Evolutionary conservation across 2,329 filamentous ascomycete genomes (phyloP).

Genomic region (Achaetomium macrosporum): DNA sequence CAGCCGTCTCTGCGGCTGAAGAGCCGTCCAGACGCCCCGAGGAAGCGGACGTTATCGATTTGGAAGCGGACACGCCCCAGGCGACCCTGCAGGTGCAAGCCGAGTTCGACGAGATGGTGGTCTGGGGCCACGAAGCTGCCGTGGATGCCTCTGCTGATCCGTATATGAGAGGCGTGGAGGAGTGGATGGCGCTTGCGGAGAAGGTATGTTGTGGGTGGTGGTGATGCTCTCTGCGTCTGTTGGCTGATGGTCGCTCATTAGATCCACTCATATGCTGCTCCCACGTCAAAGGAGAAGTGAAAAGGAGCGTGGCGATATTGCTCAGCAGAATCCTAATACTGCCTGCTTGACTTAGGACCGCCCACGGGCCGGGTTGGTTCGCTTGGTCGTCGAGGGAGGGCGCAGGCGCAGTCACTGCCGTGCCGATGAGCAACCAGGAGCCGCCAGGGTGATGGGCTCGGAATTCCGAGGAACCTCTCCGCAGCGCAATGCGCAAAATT

Average conservation of each 20-base stretch:
- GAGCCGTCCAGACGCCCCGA: slow-evolving; percentile 18
- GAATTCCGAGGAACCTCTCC: neutral
- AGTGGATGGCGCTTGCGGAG: slow-evolving; percentile 23
- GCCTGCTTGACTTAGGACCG: too few relatives aligned
- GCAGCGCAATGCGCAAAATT: neutral
- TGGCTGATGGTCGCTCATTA: neutral
- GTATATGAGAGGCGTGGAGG: slow-evolving; percentile 39
- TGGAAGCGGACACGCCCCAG: slow-evolving; percentile 38
- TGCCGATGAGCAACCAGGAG: neutral
- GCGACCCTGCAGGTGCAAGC: slow-evolving; percentile 57
- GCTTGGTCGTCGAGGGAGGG: too few relatives aligned
- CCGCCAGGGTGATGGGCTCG: too few relatives aligned
- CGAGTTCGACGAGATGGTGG: slow-evolving; percentile 65
- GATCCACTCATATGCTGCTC: slow-evolving; percentile 14
- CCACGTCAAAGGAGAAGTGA: slow-evolving; percentile 3
- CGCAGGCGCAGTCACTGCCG: neutral
- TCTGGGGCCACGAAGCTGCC: slow-evolving; percentile 77
- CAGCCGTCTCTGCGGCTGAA: slow-evolving; percentile 36
- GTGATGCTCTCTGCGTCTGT: neutral
- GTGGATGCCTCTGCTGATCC: slow-evolving; percentile 59
- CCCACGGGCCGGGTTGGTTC: too few relatives aligned
- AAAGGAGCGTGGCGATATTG: too few relatives aligned
- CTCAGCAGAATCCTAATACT: too few relatives aligned
- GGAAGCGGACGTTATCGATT: slow-evolving; percentile 36
- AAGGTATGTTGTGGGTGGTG: slow-evolving; percentile 5